Evolutionary conservation across 2,329 filamentous ascomycete species (phyloP).

Genomic region (Aphanocladium album): DNA sequence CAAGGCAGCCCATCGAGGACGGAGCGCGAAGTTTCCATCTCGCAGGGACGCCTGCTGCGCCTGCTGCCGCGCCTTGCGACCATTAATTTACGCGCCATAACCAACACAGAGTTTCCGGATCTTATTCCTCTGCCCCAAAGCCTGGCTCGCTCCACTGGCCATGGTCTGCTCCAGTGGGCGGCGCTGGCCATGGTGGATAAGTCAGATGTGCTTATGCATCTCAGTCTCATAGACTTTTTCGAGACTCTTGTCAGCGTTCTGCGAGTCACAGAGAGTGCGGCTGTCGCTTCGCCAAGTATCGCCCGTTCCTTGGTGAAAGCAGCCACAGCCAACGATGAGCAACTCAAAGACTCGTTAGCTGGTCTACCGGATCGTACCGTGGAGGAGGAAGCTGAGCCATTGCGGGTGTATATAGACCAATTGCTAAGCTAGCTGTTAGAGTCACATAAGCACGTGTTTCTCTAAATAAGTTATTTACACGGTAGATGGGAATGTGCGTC

Average conservation of each 20-base stretch:
- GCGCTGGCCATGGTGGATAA: slow-evolving; percentile 47
- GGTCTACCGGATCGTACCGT: slow-evolving; percentile 44
- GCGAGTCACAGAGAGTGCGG: slow-evolving; percentile 35
- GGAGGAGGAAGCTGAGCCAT: slow-evolving; percentile 44
- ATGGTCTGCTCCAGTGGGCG: slow-evolving; percentile 46
- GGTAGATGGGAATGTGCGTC: neutral
- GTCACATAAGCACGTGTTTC: neutral
- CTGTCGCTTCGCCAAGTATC: neutral
- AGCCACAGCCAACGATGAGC: slow-evolving; percentile 35
- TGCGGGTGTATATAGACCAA: slow-evolving; percentile 38
- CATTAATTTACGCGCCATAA: slow-evolving; percentile 40
- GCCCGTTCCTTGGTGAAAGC: slow-evolving; percentile 31
- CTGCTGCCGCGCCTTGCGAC: slow-evolving; percentile 46
- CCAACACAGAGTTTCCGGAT: slow-evolving; percentile 31
- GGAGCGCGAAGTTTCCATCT: slow-evolving; percentile 40
- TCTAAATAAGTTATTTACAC: neutral
- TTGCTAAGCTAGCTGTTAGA: neutral
- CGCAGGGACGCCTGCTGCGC: slow-evolving; percentile 49
- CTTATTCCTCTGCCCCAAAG: slow-evolving; percentile 23
- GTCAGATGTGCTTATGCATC: slow-evolving; percentile 44
- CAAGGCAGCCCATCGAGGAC: slow-evolving; percentile 16
- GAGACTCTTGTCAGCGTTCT: slow-evolving; percentile 46
- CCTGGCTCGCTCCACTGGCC: slow-evolving; percentile 21
- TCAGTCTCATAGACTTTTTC: slow-evolving; percentile 49
- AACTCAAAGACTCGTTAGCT: slow-evolving; percentile 34